Evolutionary conservation across 495 filamentous ascomycete species (phyloP), one percentile per base, ranked within the genome.

Genomic region (Mycothermus thermophilus): DNA sequence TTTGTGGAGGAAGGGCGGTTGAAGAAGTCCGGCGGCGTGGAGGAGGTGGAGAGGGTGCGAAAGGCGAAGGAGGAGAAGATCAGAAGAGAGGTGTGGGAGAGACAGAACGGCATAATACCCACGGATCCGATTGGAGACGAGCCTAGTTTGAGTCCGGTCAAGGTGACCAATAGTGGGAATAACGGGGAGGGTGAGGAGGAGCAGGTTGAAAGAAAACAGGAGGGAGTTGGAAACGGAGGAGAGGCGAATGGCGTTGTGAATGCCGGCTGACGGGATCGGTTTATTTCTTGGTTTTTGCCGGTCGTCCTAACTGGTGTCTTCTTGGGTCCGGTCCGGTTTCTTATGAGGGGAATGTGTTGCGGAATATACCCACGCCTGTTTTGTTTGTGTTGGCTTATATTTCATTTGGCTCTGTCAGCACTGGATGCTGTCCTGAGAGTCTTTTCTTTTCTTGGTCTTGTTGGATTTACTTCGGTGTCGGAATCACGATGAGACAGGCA

Each of bases 1-100:
- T 97, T 97, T 52, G 90, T 97, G 2, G 74, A 84, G 46, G 87
- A 95, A 52, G 83, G 83, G 11, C 85, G 78, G 53, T 54, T 97
- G 42, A 96, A 94, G 74, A 95, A 94, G 70, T 81, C 77, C 31
- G 90, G 90, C 19, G 90, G 90, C 2, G 74, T 93, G 8, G 92
- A 96, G 59, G 90, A 97, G 60, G 76, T 83, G 6, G 92, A 97
- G 60, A 64, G 92, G 27, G 67, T 84, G 28, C 65, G 92, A 37
- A 79, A 75, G 46, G 72, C 73, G 14, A 92, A 86, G 56, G 90
- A 97, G 48, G 92, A 96, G 38, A 71, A 75, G 51, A 83, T 83
- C 31, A 65, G 88, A 38, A 75, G 74, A 47, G 87, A 94, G 51
- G 78, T 87, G 8, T 93, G 79, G 78, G 82, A 86, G 44, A 59